Conservation (phyloP, 768 basidiomycete genomes). For the Agrocybe praecox region DNA sequence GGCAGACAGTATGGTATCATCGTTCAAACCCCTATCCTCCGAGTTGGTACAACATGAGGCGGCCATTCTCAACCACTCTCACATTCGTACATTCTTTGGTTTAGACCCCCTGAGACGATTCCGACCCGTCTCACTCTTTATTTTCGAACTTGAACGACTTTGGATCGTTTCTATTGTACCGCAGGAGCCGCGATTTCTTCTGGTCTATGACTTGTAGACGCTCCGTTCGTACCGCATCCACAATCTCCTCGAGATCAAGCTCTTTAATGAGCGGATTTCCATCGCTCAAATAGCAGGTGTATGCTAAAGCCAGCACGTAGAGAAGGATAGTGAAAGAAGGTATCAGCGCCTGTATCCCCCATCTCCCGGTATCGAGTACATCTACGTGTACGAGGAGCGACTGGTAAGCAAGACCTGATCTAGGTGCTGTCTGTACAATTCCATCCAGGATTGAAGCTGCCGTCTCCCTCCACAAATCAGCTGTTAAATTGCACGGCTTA, state of each 20-base stretch:
- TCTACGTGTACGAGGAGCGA: slow-evolving; percentile 9
- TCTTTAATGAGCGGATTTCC: background rate
- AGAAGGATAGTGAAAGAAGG: slow-evolving; percentile 13
- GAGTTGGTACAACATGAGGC: too few relatives aligned
- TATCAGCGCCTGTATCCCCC: slow-evolving; percentile 21
- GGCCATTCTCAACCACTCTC: too few relatives aligned
- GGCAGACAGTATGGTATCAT: too few relatives aligned
- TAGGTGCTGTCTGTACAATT: slow-evolving; percentile 18
- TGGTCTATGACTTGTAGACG: too few relatives aligned
- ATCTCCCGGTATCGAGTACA: slow-evolving; percentile 7
- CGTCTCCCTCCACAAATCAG: slow-evolving; percentile 16
- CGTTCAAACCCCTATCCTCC: too few relatives aligned
- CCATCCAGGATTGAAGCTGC: slow-evolving; percentile 17
- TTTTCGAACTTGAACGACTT: too few relatives aligned
- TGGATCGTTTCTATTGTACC: too few relatives aligned
- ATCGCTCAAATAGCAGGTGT: background rate
- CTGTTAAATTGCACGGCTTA: slow-evolving; percentile 2
- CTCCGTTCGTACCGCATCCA: background rate
- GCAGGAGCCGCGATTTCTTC: too few relatives aligned
- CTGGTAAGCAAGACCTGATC: slow-evolving; percentile 5
- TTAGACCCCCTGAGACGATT: too few relatives aligned
- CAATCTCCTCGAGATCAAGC: background rate
- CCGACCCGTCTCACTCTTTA: too few relatives aligned
- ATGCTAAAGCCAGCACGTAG: background rate
- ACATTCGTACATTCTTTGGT: too few relatives aligned